phyloP scores from a whole-genome alignment of 495 filamentous ascomycete species.

The Penicillium cosmopolitanum region DNA sequence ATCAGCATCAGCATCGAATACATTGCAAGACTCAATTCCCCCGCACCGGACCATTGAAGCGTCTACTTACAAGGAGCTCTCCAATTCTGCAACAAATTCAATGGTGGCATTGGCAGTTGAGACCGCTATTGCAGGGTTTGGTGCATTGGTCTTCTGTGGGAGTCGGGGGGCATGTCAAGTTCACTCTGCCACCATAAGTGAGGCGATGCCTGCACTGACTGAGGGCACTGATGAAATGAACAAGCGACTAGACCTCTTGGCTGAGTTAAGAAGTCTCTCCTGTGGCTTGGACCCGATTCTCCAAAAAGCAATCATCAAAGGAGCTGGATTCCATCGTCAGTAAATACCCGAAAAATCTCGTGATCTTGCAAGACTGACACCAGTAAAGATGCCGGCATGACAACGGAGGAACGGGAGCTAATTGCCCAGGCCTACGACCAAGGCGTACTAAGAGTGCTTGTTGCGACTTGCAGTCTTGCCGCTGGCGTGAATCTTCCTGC shows the following conservation, averaged over 20 bases:
- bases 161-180: slow-evolving; percentile 68
- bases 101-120: slow-evolving; percentile 71
- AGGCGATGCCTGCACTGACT: slow-evolving; percentile 57
- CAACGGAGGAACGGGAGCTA: slow-evolving; percentile 77
- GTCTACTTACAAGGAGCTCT: slow-evolving; percentile 63
- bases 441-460: slow-evolving; percentile 70
- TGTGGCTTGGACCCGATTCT: slow-evolving; percentile 71
- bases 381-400: slow-evolving; percentile 68
- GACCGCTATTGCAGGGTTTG: slow-evolving; percentile 67
- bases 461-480: slow-evolving; percentile 83
- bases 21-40: slow-evolving; percentile 36
- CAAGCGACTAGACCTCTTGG: slow-evolving; percentile 66
- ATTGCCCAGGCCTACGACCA: slow-evolving; percentile 73
- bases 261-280: slow-evolving; percentile 66
- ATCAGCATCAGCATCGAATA: slow-evolving; percentile 20
- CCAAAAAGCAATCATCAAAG: slow-evolving; percentile 63
- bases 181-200: slow-evolving; percentile 64
- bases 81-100: slow-evolving; percentile 66
- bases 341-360: slow-evolving; percentile 7
- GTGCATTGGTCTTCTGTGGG: slow-evolving; percentile 76
- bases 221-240: slow-evolving; percentile 53
- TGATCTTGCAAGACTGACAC: slow-evolving; percentile 6
- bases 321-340: slow-evolving; percentile 78
- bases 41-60: slow-evolving; percentile 54
- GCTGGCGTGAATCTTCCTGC: slow-evolving; percentile 82